A percentile compares a stretch with the other conserved stretches of the same genome.
phyloP scores from a whole-genome alignment of 345 rosid genomes.

The Lumnitzera racemosa region DNA sequence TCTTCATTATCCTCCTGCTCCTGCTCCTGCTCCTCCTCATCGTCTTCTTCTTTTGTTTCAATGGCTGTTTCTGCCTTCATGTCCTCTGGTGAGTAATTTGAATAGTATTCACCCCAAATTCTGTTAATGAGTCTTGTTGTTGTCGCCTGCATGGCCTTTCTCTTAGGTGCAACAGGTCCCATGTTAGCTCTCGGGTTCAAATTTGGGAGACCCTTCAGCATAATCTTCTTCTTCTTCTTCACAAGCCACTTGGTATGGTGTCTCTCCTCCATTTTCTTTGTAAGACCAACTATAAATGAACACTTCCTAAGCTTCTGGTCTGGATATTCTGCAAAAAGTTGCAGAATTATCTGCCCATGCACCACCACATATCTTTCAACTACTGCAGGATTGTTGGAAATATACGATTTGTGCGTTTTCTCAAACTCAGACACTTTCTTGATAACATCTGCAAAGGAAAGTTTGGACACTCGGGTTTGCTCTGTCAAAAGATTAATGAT shows the following conservation, averaged over 20 bases:
- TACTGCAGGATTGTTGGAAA: conserved; percentile 51
- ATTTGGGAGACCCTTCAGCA: conserved; percentile 35
- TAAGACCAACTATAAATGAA: conserved; percentile 52
- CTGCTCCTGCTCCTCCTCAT: conserved; percentile 25
- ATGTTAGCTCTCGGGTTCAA: conserved; percentile 59
- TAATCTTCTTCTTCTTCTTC: conserved; percentile 51
- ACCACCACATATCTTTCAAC: conserved; percentile 71
- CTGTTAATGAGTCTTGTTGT: conserved; percentile 69
- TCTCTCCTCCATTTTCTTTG: conserved; percentile 58
- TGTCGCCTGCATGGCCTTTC: conserved; percentile 79
- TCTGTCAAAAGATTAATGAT: conserved; percentile 51
- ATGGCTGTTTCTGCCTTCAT: conserved; percentile 21
- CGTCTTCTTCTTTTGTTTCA: conserved; percentile 30
- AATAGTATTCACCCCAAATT: conserved; percentile 81
- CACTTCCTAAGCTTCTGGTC: conserved; percentile 36
- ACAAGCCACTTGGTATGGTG: conserved; percentile 79
- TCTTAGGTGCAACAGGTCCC: conserved; percentile 36
- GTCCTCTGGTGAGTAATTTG: conserved; percentile 50
- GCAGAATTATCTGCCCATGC: conserved; percentile 74
- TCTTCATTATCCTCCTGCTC: conserved; percentile 45
- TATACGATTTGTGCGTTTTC: conserved; percentile 38
- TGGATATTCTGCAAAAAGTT: conserved; percentile 60
- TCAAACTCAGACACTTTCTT: conserved; percentile 42
- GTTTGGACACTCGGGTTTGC: conserved; percentile 47
- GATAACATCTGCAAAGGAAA: conserved; percentile 53